Evolutionary conservation across 345 rosid species (phyloP).

Genomic region (Cardamine occulta): DNA sequence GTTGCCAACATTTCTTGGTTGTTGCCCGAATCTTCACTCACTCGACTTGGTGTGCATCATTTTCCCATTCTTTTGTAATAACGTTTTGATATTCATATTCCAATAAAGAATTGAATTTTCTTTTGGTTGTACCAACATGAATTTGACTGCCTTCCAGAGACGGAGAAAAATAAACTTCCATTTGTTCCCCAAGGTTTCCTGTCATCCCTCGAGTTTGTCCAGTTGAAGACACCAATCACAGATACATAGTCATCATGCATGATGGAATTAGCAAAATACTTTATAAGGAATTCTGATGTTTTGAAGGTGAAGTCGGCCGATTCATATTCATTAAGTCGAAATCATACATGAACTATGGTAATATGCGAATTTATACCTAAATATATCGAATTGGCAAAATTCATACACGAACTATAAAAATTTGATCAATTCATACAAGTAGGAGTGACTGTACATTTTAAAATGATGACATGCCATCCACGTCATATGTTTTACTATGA

Average conservation of each 20-base stretch:
- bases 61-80: neutral
- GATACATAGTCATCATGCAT: neutral
- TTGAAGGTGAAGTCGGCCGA: no score
- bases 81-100: neutral
- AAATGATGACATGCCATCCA: no score
- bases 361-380: no score
- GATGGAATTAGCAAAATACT: neutral
- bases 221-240: neutral
- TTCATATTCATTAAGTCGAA: no score
- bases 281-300: neutral
- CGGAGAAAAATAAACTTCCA: neutral
- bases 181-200: no score
- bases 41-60: neutral
- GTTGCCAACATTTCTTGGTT: neutral
- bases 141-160: neutral
- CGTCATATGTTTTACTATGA: no score
- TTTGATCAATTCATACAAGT: no score
- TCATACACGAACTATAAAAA: no score
- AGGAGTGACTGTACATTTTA: no score
- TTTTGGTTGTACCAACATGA: neutral
- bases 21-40: neutral
- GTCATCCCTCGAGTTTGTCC: neutral
- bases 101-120: neutral
- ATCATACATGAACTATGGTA: no score
- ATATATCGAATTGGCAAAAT: no score